Evolutionary conservation across 306 rosid species (phyloP).

Genomic region (Cicer judaicum): DNA sequence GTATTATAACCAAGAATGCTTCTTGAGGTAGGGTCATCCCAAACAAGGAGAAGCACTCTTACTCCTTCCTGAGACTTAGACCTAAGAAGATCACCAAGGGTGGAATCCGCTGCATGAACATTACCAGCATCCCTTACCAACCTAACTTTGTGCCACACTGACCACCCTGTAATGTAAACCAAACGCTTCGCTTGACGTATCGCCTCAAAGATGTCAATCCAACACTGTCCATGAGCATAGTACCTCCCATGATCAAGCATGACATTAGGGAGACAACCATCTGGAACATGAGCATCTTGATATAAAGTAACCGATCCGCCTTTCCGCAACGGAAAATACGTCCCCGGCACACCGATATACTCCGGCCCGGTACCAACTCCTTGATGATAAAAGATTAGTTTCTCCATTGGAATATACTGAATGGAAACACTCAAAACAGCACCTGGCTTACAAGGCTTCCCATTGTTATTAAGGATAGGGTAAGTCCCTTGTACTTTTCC

Average conservation of each 20-base stretch:
- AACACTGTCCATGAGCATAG: slow-evolving; percentile 85
- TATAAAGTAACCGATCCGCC: slow-evolving; percentile 87
- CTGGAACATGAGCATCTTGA: slow-evolving; percentile 96
- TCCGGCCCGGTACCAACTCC: slow-evolving; percentile 97
- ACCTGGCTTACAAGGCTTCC: slow-evolving; percentile 87
- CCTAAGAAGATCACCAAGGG: slow-evolving; percentile 83
- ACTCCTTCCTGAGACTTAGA: slow-evolving; percentile 94
- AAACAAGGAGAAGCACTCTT: slow-evolving; percentile 92
- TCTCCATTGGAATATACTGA: slow-evolving; percentile 82
- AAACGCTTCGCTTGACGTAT: slow-evolving; percentile 71
- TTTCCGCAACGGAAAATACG: slow-evolving; percentile 90
- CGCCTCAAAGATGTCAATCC: slow-evolving; percentile 84
- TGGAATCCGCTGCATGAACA: slow-evolving; percentile 46
- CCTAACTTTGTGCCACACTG: slow-evolving; percentile 90
- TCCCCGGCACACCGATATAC: slow-evolving; percentile 83
- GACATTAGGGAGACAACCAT: slow-evolving; percentile 72
- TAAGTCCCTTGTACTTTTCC: slow-evolving; percentile 71
- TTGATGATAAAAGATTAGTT: slow-evolving; percentile 62
- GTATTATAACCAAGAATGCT: slow-evolving; percentile 83
- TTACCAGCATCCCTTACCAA: slow-evolving; percentile 68
- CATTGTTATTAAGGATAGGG: slow-evolving; percentile 69
- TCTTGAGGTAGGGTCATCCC: slow-evolving; percentile 99
- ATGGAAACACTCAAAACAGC: slow-evolving; percentile 76
- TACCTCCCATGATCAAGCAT: slow-evolving; percentile 67
- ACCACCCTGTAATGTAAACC: slow-evolving; percentile 95